Conservation (phyloP, 805 yeast genomes). For the Jamesozyma spencerorum region DNA sequence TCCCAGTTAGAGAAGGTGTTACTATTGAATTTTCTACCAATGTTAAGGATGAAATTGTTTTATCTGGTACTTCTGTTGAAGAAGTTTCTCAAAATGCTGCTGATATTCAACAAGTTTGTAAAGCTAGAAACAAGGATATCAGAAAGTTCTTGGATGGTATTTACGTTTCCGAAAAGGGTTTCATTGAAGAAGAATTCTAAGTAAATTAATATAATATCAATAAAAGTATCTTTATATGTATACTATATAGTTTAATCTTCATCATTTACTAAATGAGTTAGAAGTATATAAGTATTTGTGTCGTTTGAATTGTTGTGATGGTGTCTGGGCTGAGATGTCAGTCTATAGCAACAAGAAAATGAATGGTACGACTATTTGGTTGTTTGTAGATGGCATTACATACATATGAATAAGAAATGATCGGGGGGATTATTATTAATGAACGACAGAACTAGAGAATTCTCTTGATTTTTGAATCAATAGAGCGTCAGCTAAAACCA, state of each 20-base stretch:
- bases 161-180: constrained; percentile 94
- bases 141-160: constrained; percentile 99
- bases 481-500: constrained; percentile 79
- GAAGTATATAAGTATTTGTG: too few relatives aligned
- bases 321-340: too few relatives aligned
- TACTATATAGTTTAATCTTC: constrained; percentile 1
- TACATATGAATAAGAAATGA: too few relatives aligned
- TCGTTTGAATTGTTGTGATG: too few relatives aligned
- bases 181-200: constrained; percentile 58
- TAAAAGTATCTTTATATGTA: constrained; percentile 1
- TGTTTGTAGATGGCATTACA: too few relatives aligned
- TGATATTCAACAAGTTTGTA: constrained; percentile 94
- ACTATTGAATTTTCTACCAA: constrained; percentile 66
- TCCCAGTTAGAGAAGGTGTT: constrained; percentile 85
- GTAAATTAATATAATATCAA: neutral
- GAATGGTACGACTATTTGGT: too few relatives aligned
- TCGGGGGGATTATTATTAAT: too few relatives aligned
- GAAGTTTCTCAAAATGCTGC: constrained; percentile 98
- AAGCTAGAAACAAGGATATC: constrained; percentile 99
- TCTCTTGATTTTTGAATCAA: constrained; percentile 83
- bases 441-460: constrained; percentile 33
- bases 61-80: constrained; percentile 67
- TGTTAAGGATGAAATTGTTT: constrained; percentile 90
- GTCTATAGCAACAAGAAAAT: too few relatives aligned
- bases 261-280: neutral